Evolutionary conservation across 176 grass and related monocot species (phyloP).

Genomic region (Zoysia japonica): DNA sequence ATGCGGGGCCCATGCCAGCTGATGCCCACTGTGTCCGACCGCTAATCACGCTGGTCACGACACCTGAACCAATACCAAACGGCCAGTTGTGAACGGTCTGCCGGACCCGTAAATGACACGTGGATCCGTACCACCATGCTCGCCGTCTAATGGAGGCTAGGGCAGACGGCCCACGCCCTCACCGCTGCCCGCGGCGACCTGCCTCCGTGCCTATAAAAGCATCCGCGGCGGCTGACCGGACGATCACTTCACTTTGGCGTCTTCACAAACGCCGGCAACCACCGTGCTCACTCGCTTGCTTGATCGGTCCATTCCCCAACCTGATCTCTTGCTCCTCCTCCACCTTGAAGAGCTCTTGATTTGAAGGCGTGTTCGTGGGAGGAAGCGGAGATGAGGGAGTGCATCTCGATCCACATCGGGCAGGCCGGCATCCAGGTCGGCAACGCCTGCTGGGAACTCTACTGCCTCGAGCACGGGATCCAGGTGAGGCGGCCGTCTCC

Average conservation of each 20-base stretch:
- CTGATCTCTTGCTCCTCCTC: neutral
- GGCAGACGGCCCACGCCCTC: neutral
- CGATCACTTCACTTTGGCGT: slow-evolving; percentile 42
- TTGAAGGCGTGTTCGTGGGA: neutral
- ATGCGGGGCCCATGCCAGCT: slow-evolving; percentile 8
- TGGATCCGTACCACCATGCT: neutral
- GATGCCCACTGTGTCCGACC: neutral
- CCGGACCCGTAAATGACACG: neutral
- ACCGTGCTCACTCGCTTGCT: too few species aligned
- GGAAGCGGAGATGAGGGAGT: slow-evolving; percentile 68
- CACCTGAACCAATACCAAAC: neutral
- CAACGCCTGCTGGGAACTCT: slow-evolving; percentile 89
- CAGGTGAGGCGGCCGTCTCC: slow-evolving; percentile 23
- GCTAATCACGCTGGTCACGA: neutral
- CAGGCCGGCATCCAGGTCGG: slow-evolving; percentile 87
- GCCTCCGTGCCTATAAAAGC: slow-evolving; percentile 25
- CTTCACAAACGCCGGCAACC: slow-evolving; percentile 59
- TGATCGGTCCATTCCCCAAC: neutral
- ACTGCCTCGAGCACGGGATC: slow-evolving; percentile 91
- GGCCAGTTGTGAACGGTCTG: neutral
- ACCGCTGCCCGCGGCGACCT: slow-evolving; percentile 23
- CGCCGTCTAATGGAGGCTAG: slow-evolving; percentile 34
- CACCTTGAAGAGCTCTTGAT: neutral
- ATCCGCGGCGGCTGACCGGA: neutral
- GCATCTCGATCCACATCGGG: slow-evolving; percentile 89